Base-by-base conservation (phyloP, 768 basidiomycete species). In the Tylopilus rubrobrunneus region DNA sequence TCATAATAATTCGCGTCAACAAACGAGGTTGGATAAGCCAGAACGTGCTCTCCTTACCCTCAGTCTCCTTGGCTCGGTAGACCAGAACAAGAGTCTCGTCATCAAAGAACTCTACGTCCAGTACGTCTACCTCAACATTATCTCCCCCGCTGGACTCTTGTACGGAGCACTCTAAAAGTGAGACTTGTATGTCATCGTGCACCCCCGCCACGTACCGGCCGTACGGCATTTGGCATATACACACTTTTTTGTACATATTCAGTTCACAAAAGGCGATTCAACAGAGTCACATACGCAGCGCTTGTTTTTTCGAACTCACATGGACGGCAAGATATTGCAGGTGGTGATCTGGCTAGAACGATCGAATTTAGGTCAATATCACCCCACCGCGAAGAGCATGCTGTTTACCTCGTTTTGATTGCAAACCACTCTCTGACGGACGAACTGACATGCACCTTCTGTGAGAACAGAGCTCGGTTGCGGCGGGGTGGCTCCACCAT, bases 31-130 rank as follows among this genome's bases (percentile, higher is more conserved):
- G 14, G 40, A 51, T 27, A 33, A 49, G 12, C 66, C 62, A 56
- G 63, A 62, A 63, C 54, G 25, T 56, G 52, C 40, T 31, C 44
- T 42, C 50, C 82, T 73, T 67, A 86, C 86, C 78, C 64, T 75
- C 65, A 52, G 65, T 68, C 54, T 70, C 72, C 52, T 73, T 73
- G 65, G 70, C 67, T 67, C 78, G 81, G 72, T 81, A 86, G 55
- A 88, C 78, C 57, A 89, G 73, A 59, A 89, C 76, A 55, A 89
- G 66, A 62, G 68, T 74, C 67, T 84, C 80, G 60, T 89, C 85
- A 73, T 92, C 89, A 68, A 92, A 89, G 71, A 91, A 91, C 51
- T 89, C 85, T 41, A 74, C 78, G 62, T 85, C 85, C 65, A 89
- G 66, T 43, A 89, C 60, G 55, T 84, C 76, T 62, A 84, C 67